These are phyloP conservation scores for Sporothrix mexicana DNA, from an alignment of 2,329 filamentous ascomycete genomes.

Conservation along the genomic window DNA sequence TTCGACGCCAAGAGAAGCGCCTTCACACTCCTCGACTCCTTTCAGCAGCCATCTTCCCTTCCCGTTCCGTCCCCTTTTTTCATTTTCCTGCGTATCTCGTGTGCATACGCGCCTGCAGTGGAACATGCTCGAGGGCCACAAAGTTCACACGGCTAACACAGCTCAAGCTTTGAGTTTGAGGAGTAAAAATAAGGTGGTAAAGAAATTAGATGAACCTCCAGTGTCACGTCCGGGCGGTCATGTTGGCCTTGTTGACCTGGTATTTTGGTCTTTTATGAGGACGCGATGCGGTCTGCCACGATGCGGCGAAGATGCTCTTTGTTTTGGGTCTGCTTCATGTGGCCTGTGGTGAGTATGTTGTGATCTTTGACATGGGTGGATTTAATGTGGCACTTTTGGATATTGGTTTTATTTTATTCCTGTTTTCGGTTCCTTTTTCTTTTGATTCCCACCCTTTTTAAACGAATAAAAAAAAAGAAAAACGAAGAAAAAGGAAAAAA, in stretches of 20 bases:
- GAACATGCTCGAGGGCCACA: background rate
- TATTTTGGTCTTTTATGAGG: background rate
- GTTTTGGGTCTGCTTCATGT: background rate
- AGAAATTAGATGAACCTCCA: constrained; percentile 15
- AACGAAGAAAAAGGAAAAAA: too few species aligned
- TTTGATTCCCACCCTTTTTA: too few species aligned
- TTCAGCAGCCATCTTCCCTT: background rate
- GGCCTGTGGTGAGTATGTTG: background rate
- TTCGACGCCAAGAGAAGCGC: background rate
- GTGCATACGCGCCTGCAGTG: constrained; percentile 10
- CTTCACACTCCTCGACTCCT: background rate
- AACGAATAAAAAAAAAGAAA: background rate
- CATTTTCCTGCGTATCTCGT: background rate
- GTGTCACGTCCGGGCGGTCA: constrained; percentile 23
- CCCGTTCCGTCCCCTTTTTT: background rate
- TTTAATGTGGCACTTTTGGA: too few species aligned
- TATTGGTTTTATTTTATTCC: too few species aligned
- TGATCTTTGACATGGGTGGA: too few species aligned
- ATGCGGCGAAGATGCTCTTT: constrained; percentile 5
- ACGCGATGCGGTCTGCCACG: constrained; percentile 9
- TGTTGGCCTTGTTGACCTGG: too few species aligned
- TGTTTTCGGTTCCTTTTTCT: background rate
- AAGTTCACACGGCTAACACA: background rate
- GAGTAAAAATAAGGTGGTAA: background rate
- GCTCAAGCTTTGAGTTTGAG: background rate